Conservation (phyloP, 164 flowering plant species). For the Piper betle region DNA sequence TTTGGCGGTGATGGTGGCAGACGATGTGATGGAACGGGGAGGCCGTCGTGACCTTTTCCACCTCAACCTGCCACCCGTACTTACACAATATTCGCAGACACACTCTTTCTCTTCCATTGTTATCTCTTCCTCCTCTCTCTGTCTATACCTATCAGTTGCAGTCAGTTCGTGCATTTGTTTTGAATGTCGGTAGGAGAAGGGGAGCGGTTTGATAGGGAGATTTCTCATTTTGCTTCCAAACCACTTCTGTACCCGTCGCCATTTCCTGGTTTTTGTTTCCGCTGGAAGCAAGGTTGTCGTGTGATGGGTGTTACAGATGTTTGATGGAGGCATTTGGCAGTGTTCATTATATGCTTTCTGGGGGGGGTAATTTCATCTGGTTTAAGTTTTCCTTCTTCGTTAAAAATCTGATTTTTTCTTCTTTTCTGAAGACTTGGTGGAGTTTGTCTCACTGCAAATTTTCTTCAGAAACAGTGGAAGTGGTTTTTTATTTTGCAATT, state of each 20-base stretch:
- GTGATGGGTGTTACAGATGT: no score
- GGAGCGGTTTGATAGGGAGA: not conserved
- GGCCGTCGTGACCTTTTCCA: constrained; percentile 9
- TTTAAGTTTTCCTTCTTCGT: no score
- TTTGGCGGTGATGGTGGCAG: constrained; percentile 1
- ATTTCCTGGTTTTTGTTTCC: not conserved
- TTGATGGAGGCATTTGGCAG: no score
- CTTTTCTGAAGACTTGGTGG: no score
- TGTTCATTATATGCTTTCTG: no score
- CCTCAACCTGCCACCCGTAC: not conserved
- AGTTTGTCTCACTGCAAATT: no score
- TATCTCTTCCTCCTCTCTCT: not conserved
- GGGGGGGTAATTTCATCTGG: no score
- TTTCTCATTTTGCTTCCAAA: not conserved
- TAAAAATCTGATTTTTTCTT: no score
- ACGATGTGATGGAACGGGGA: constrained; percentile 32
- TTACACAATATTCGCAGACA: constrained; percentile 3
- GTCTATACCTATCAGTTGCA: not conserved
- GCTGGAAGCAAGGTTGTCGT: not conserved
- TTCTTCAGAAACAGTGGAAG: no score
- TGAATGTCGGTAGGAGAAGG: constrained; percentile 16
- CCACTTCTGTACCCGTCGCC: not conserved
- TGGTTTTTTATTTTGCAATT: not conserved
- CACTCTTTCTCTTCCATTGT: not conserved
- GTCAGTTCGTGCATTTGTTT: not conserved